Base-by-base conservation (phyloP, 306 rosid species). In the Nissolia schottii region DNA sequence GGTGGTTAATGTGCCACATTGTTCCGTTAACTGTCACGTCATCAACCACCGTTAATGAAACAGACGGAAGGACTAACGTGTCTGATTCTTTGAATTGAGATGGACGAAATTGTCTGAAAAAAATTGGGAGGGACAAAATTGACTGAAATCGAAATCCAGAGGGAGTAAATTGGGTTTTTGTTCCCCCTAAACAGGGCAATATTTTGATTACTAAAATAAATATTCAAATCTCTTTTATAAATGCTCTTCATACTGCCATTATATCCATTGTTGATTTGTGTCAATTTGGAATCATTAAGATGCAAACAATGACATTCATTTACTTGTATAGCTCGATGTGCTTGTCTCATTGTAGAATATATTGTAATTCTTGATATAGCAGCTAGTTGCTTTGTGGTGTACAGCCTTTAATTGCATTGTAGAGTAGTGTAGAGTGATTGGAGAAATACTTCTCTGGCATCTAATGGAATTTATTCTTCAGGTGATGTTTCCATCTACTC, bases 401-500 rank as follows among this genome's bases (percentile, higher is more conserved):
- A 7, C 45, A 74, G 37, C 41, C 32, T 59, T 55, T 19, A 16
- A 27, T 57, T 56, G 43, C 65, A 38, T 38, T 54, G 45, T 75
- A 45, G 32, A 31, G 20, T 37, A 45, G 53, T n/a, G 37, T 62
- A 63, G 70, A 22, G 59, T 28, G 23, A 13, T 43, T 24, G 9
- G 18, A 41, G 12, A 62, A 74, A 57, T 62, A 51, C 59, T 73
- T 68, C 27, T 51, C 38, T 31, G 12, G 14, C 20, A 68, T 24
- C 45, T 38, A 62, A 70, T 71, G 41, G 48, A 60, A 60, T 45
- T 68, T 35, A 22, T 77, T 74, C 46, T 34, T 64, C 90, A 94
- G 99, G 99, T 94, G 77, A 91, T 94, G 96, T 94, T 94, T 80
- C 99, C 99, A 40, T 94, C 95, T 38, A 86, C 99, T 7, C 89